Percentiles rank a stretch among this genome's conserved stretches.
Evolutionary conservation across 306 rosid species (phyloP).

Genomic region (Lathyrus oleraceus): DNA sequence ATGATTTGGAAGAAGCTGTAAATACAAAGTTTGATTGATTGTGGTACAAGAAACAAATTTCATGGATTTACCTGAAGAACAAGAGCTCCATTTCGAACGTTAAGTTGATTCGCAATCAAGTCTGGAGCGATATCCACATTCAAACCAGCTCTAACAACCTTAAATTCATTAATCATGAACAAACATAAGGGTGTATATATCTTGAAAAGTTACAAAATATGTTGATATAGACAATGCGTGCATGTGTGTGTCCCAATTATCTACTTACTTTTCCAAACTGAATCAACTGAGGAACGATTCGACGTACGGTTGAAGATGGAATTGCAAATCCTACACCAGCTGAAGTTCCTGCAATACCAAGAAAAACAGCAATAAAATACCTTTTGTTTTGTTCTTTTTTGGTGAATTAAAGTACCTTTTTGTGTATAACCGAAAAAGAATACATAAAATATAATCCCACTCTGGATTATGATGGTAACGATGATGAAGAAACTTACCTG

Average conservation of each 20-base stretch:
- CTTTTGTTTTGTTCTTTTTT: too few relatives aligned
- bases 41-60: constrained; percentile 9
- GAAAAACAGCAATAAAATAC: too few relatives aligned
- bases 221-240: not conserved
- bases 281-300: constrained; percentile 86
- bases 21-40: constrained; percentile 9
- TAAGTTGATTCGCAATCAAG: constrained; percentile 79
- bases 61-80: constrained; percentile 59
- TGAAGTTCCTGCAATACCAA: constrained; percentile 75
- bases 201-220: constrained; percentile 5
- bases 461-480: not conserved
- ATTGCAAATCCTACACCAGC: constrained; percentile 99
- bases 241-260: not conserved
- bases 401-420: too few relatives aligned
- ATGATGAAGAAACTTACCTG: constrained; percentile 51
- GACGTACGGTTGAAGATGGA: constrained; percentile 79
- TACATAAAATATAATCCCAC: too few relatives aligned
- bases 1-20: constrained; percentile 17
- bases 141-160: constrained; percentile 87
- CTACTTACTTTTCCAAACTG: constrained; percentile 72
- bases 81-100: constrained; percentile 91
- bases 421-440: too few relatives aligned
- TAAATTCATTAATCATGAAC: constrained; percentile 32
- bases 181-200: not conserved
- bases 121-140: constrained; percentile 89